Conservation (phyloP, 345 rosid species). For the Syzygium jambos region DNA sequence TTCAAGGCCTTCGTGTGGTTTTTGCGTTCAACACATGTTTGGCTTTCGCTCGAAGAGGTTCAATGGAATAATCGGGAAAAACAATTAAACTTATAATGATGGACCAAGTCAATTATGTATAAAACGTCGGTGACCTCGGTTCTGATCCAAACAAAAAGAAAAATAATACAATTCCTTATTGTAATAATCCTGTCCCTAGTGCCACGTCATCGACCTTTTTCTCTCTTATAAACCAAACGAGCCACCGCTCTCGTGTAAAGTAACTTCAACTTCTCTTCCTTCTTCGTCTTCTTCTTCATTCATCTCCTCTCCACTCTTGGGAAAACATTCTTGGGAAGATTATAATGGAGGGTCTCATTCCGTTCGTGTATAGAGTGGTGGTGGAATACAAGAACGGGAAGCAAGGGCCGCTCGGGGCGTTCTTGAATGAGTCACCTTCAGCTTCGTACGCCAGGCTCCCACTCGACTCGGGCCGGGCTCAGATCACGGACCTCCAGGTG, state of each 20-base stretch:
- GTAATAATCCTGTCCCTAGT: not conserved
- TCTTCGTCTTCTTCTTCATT: not conserved
- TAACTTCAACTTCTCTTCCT: not conserved
- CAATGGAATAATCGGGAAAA: not conserved
- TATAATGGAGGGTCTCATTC: slow-evolving; percentile 14
- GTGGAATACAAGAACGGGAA: slow-evolving; percentile 1
- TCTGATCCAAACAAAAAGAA: not conserved
- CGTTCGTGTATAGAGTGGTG: slow-evolving; percentile 1
- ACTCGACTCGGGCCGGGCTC: not conserved
- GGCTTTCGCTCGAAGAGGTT: not conserved
- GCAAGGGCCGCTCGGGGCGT: not conserved
- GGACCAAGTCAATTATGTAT: not conserved
- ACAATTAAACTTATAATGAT: not conserved
- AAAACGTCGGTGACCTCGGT: not conserved
- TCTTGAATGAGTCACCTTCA: not conserved
- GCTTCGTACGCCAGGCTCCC: slow-evolving; percentile 1
- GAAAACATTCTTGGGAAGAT: not conserved
- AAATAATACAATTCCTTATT: not conserved
- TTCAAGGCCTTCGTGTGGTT: slow-evolving; percentile 2
- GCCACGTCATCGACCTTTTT: slow-evolving; percentile 4
- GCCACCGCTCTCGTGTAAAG: not conserved
- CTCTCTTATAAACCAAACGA: not conserved
- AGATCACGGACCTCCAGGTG: not conserved
- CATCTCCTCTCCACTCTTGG: not conserved
- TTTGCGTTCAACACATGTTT: not conserved